Evolutionary conservation across 2,329 filamentous ascomycete genomes (phyloP).

Genomic region (Nannizziopsis barbatae): DNA sequence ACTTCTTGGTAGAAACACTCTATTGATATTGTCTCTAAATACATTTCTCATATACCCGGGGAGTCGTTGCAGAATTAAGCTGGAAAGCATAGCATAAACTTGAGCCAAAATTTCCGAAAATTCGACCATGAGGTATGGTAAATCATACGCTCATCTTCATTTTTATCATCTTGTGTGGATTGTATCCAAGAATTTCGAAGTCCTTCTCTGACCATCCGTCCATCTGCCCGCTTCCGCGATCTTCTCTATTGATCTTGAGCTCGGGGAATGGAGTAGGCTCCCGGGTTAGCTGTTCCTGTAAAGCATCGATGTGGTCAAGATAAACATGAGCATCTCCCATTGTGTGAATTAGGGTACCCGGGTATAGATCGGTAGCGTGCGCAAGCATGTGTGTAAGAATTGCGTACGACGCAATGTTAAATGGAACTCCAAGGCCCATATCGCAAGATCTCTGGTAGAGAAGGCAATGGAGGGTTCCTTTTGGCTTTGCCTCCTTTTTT

Average conservation of each 20-base stretch:
- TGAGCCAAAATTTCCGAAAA: no score
- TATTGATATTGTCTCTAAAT: no score
- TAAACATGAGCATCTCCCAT: conserved; percentile 99
- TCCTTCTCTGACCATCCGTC: conserved; percentile 87
- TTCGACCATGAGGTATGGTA: background rate
- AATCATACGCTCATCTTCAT: conserved; percentile 95
- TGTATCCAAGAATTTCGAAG: conserved; percentile 76
- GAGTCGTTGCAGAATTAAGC: no score
- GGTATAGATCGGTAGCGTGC: conserved; percentile 69
- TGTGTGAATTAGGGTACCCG: conserved; percentile 80
- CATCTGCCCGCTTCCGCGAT: conserved; percentile 69
- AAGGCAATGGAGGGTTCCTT: conserved; percentile 73
- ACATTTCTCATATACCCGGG: no score
- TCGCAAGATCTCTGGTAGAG: conserved; percentile 92
- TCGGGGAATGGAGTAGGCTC: conserved; percentile 73
- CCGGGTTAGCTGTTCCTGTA: conserved; percentile 66
- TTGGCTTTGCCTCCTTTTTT: conserved; percentile 28
- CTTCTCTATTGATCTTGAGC: conserved; percentile 58
- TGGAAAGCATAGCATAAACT: no score
- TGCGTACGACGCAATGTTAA: conserved; percentile 94
- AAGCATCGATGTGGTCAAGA: conserved; percentile 77
- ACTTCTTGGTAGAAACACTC: no score
- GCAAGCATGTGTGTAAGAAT: conserved; percentile 92
- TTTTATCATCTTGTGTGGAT: conserved; percentile 78
- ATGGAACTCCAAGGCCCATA: conserved; percentile 93